Conservation (phyloP, 768 basidiomycete species). For the Galerina marginata region DNA sequence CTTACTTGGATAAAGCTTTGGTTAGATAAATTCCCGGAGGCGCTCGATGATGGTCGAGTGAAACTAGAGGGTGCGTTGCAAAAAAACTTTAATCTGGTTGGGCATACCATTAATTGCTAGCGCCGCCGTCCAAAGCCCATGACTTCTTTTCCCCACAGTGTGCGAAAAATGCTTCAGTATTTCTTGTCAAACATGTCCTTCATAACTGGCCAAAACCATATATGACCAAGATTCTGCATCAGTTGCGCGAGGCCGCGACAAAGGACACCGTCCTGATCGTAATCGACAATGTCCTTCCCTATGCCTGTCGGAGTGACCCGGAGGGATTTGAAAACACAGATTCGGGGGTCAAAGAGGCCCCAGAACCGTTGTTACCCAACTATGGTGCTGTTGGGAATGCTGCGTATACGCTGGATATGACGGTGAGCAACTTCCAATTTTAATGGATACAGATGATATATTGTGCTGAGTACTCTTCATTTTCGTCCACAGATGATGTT, state of each 20-base stretch:
- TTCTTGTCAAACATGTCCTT: conserved; percentile 7
- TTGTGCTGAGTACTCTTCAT: conserved; percentile 52
- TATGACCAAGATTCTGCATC: conserved; percentile 1
- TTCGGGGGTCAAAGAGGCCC: background rate
- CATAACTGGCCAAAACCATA: conserved; percentile 1
- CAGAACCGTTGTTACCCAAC: background rate
- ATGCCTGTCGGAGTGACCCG: background rate
- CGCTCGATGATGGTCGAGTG: background rate
- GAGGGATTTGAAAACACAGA: background rate
- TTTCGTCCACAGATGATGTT: conserved; percentile 83
- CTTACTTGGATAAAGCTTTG: background rate
- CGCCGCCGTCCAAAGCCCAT: background rate
- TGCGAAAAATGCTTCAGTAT: background rate
- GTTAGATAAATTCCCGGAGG: background rate
- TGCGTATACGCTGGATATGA: background rate
- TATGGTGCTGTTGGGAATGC: background rate
- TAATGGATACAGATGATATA: conserved; percentile 52
- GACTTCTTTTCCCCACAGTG: conserved; percentile 3
- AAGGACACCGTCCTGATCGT: background rate
- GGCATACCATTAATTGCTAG: background rate
- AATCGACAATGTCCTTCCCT: background rate
- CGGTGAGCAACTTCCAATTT: background rate
- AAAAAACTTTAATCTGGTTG: background rate
- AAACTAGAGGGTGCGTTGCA: background rate
- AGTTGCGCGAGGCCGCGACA: conserved; percentile 1